Conservation (phyloP, 169 alveolate species). For the Blepharisma undulans region DNA sequence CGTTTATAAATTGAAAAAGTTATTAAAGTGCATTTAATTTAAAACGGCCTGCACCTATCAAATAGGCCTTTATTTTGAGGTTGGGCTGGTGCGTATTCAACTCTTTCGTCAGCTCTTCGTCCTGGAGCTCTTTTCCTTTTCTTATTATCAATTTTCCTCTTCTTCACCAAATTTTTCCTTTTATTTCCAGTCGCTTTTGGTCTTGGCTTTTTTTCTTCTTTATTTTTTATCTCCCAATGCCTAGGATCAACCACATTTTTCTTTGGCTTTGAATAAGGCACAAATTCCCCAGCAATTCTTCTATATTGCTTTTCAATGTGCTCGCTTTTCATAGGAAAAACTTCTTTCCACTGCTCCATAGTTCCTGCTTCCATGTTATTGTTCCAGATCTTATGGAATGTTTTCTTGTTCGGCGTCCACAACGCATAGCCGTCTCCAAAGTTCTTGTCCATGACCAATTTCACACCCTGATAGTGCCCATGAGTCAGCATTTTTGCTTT, state of each 20-base stretch:
- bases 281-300: conserved; percentile 30
- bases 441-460: conserved; percentile 3
- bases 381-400: conserved; percentile 19
- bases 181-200: background rate
- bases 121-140: background rate
- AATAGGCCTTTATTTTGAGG: background rate
- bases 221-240: background rate
- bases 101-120: background rate
- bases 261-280: conserved; percentile 25
- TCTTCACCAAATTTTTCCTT: background rate
- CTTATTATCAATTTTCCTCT: background rate
- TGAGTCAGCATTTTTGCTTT: conserved; percentile 36
- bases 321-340: conserved; percentile 2
- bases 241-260: conserved; percentile 28
- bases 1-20: background rate
- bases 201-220: background rate
- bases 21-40: background rate
- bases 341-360: conserved; percentile 30
- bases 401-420: conserved; percentile 19
- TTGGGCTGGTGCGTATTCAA: background rate
- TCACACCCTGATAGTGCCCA: conserved; percentile 15
- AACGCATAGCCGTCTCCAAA: background rate
- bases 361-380: background rate
- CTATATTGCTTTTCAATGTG: background rate
- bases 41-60: background rate